A percentile compares a stretch with the other conserved stretches of the same genome.
Conservation (phyloP, 2,329 filamentous ascomycete genomes). For the Graphiopsis chlorocephala region DNA sequence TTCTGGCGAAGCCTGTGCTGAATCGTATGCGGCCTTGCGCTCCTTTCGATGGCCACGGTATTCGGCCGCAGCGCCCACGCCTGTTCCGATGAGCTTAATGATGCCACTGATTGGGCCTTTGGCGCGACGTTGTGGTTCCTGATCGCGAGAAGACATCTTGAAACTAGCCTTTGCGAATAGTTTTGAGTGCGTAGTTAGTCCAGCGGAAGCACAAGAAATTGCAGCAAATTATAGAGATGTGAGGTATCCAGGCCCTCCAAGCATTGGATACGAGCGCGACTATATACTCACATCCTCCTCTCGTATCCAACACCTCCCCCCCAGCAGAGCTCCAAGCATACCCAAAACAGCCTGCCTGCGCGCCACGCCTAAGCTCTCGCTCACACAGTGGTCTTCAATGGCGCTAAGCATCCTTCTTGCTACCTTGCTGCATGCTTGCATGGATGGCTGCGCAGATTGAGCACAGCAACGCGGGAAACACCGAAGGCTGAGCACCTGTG, state of each 20-base stretch:
- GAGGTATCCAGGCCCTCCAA: neutral
- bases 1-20: conserved; percentile 9
- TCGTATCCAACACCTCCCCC: neutral
- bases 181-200: neutral
- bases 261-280: neutral
- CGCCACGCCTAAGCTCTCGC: neutral
- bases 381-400: neutral
- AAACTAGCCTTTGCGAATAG: neutral
- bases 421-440: neutral
- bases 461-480: neutral
- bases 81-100: conserved; percentile 23
- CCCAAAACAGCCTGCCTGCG: neutral
- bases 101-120: conserved; percentile 12
- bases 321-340: neutral
- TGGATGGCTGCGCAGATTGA: neutral
- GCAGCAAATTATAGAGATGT: neutral
- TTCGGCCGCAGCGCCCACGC: conserved; percentile 30
- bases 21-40: conserved; percentile 20
- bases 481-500: neutral
- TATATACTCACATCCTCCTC: neutral
- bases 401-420: neutral
- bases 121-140: neutral
- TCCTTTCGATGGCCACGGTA: conserved; percentile 30
- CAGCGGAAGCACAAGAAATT: neutral
- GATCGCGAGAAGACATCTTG: neutral